Base-by-base conservation (phyloP, 2,329 filamentous ascomycete genomes). In the Aspergillus vadensis region DNA sequence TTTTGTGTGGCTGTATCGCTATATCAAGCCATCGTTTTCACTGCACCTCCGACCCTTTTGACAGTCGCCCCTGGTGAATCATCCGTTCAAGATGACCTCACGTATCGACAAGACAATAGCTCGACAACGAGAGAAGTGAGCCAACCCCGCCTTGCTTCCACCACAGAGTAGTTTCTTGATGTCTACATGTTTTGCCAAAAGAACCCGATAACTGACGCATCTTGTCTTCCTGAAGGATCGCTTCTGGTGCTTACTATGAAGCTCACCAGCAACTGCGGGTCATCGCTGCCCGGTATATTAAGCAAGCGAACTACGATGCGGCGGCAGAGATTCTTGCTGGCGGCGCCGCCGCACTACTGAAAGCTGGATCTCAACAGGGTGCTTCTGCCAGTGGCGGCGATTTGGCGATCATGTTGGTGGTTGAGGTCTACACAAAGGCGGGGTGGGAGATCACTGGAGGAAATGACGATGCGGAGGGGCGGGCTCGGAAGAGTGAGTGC, bases 221-320 rank as follows among this genome's bases (percentile, higher is more conserved):
- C 49, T 49, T 60, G 23, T 38, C 50, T 63, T 63, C 57, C 25
- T 60, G 4, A 70, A 91, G 92, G 78, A 97, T 97, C 77, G 83
- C 87, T 67, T 92, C 96, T 77, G 94, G 93, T 72, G 89, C 95
- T 75, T 97, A 87, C 84, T 99, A 99, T 82, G 95, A 99, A 85
- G 95, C 95, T 60, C 94, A 98, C 80, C 95, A 99, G 79, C 95
- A 99, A 82, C 91, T 97, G 67, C 92, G 95, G 64, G 93, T 97
- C 57, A 94, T 97, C 68, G 93, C 93, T 63, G 90, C 92, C 41
- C 92, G 96, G 60, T 96, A 99, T 80, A 88, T 94, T 76, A 98
- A 98, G 81, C 85, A 89, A 47, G 82, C 86, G 63, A 94, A 94
- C 83, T 97, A 91, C 85, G 77, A 84, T 67, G 89, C 92, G 12